Base-by-base conservation (phyloP, 306 rosid genomes). In the Spatholobus suberectus region DNA sequence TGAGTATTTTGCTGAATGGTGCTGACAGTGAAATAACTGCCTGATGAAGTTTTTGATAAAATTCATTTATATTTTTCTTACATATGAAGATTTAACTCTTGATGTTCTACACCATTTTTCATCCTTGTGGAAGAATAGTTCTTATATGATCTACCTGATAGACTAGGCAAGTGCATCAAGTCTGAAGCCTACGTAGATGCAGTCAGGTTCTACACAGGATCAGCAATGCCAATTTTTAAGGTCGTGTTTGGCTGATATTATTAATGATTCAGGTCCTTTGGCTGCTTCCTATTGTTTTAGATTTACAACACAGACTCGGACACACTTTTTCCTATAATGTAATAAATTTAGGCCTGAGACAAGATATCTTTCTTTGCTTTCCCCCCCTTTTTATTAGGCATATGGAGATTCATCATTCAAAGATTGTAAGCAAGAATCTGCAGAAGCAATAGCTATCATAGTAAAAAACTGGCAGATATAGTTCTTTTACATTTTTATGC, bases 181-280 rank as follows among this genome's bases (percentile, higher is more conserved):
- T 82, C 92, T 80, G 96, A 91, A 82, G 92, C 94, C 57, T 94
- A 92, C 86, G 93, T 93, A 81, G 97, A 92, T 81, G 97, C 97
- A 51, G 94, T 92, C 81, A 91, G 90, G 82, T 94, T 87, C 66
- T 92, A 94, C 87, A 89, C 89, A 0, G 98, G 98, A n/a, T n/a
- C n/a, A 81, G 97, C 98, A 58, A 87, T 89, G 90, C 98, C 98
- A 66, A 92, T 94, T 76, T 94, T 94, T 75, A 92, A 90, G 94
- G 98, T 94, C 79, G 65, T 9, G 66, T 70, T 71, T 82, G 37
- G 49, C 40, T 73, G 52, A 37, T 32, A 47, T 37, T 29, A 62
- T 70, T 82, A 81, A 38, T 67, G 57, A 68, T 65, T 85, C 70
- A 77, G 51, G 80, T 70, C 65, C 66, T 78, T 80, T 76, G 26